These are phyloP conservation scores for Crotalaria pallida DNA, from an alignment of 306 rosid genomes.

Conservation along the genomic window DNA sequence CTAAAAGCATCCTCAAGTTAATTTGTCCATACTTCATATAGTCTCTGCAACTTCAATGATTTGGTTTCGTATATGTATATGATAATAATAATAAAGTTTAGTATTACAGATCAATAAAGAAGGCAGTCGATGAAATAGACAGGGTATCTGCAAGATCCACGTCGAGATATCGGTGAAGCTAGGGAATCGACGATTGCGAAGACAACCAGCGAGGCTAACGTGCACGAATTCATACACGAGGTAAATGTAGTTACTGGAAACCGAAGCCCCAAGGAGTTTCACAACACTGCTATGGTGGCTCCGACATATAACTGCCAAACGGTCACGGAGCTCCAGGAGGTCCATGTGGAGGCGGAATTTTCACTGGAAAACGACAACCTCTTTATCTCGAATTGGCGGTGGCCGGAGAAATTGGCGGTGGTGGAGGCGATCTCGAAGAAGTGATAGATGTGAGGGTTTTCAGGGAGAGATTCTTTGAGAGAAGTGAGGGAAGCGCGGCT, in stretches of 20 bases:
- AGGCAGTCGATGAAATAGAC: too few relatives aligned
- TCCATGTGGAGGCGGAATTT: conserved; percentile 52
- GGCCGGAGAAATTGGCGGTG: conserved; percentile 38
- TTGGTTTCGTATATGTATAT: too few relatives aligned
- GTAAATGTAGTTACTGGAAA: conserved; percentile 55
- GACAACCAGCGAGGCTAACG: conserved; percentile 65
- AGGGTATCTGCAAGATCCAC: conserved; percentile 75
- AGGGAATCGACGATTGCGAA: conserved; percentile 63
- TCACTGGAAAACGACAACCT: conserved; percentile 60
- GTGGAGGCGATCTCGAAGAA: conserved; percentile 65
- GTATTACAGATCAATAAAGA: too few relatives aligned
- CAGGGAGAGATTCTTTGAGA: conserved; percentile 60
- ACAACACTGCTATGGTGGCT: conserved; percentile 68
- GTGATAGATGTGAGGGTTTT: conserved; percentile 59
- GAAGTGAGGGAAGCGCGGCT: conserved; percentile 53
- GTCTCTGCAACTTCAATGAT: too few relatives aligned
- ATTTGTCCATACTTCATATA: too few relatives aligned
- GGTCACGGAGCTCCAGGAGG: conserved; percentile 39
- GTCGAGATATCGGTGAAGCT: conserved; percentile 59
- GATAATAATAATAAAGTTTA: too few relatives aligned
- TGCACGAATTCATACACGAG: conserved; percentile 61
- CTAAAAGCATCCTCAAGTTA: too few relatives aligned
- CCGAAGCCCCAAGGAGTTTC: conserved; percentile 75
- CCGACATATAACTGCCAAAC: conserved; percentile 49
- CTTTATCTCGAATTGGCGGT: conserved; percentile 41